Evolutionary conservation across 129 eudicot genomes (phyloP), one percentile per base, ranked within the genome.

Genomic region (Gnaphalium uliginosum): DNA sequence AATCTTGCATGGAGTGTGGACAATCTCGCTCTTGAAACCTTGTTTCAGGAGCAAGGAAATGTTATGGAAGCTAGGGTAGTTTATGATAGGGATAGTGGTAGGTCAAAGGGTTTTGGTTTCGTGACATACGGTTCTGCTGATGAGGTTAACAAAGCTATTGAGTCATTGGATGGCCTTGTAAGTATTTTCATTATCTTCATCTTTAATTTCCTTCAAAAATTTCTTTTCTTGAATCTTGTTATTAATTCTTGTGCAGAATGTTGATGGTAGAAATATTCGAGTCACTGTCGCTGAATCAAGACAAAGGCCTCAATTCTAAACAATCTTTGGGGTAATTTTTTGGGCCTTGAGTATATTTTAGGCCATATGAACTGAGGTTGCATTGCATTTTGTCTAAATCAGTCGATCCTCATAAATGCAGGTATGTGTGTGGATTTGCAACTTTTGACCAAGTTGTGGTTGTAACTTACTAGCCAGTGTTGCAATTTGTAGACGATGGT

Each of bases 81-180:
- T 33, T 89, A 87, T 35, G 97, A 92, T 86, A 89, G 96, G 76
- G 91, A 92, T 10, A 89, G 93, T 74, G 96, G 97, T 53, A 88
- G 93, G 59, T 89, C 96, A 68, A 87, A 88, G 85, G 97, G 97
- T 50, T 92, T 92, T 68, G 97, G 97, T 27, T 89, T 89, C 66
- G 97, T 92, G 43, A 89, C 97, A 6, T 86, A 63, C 27, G 68
- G 89, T 71, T 81, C 91, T 26, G 78, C 97, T 19, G 84, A 85
- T 21, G 97, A 92, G 86, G 96, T 92, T 75, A 78, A 81, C 32
- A 85, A 78, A 66, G 97, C 97, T 6, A 81, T 92, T 53, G 83
- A 87, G 27, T 71, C 86, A 26, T 71, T 89, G 83, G 82, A 92
- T 79, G 97, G 93, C 35, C 69, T 63, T 54, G 97, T 92, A 82